Evolutionary conservation across 257 asterid species (phyloP), one percentile per base, ranked within the genome.

Genomic region (Gentiana straminea): DNA sequence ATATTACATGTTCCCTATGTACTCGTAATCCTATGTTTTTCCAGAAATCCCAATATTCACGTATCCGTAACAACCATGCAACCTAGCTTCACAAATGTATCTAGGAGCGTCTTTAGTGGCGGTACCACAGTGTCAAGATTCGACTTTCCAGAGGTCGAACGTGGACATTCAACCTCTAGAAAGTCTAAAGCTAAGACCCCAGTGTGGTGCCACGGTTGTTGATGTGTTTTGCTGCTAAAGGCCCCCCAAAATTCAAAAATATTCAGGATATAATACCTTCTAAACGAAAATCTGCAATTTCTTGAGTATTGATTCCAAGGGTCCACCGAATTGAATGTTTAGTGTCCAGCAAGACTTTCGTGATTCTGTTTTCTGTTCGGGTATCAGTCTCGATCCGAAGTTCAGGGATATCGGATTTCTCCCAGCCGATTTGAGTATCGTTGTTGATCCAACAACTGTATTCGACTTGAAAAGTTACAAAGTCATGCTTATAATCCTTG

Each of bases 291-390:
- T 91, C 94, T 68, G 83, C 84, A n/a, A 91, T 68, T 79, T 79
- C 90, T 56, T 46, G 58, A 38, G 84, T 72, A 64, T 85, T 91
- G 64, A 91, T 88, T 9, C 79, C 97, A 24, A 91, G 94, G 43
- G 84, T 36, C 98, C 98, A 91, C 4, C 97, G 90, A 11, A 81
- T 85, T 33, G 98, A 88, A 73, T 35, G 60, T 74, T 63, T 74
- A 35, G 93, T 69, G 65, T 91, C 94, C 54, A 91, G 62, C 2
- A 68, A 65, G 52, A 83, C 58, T 54, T 62, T 70, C 0, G 90
- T 85, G 58, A 75, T 79, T 74, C 94, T 78, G 62, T 37, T 65
- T 43, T 77, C 84, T 50, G 66, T 81, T 65, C 63, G 69, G 3
- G 35, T 38, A 41, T 91, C 98, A 57, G 71, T 78, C 55, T 69